Evolutionary conservation across 179 eudicot genomes (phyloP).

Genomic region (Silene noctiflora): DNA sequence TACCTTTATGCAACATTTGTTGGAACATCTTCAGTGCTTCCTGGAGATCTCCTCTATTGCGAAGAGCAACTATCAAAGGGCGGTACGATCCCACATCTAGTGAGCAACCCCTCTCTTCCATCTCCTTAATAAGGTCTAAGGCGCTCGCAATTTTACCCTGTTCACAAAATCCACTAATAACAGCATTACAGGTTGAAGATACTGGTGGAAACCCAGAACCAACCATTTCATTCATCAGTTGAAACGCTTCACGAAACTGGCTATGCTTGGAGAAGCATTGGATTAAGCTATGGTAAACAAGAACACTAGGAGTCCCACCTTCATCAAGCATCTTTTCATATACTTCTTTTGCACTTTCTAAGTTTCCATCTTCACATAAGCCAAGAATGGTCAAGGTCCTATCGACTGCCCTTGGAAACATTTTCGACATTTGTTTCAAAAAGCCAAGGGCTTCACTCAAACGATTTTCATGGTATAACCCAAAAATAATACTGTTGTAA

Average conservation of each 20-base stretch:
- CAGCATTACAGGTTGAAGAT: constrained; percentile 47
- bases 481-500: constrained; percentile 71
- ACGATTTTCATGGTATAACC: constrained; percentile 52
- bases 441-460: constrained; percentile 51
- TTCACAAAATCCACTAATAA: constrained; percentile 53
- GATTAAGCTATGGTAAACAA: constrained; percentile 61
- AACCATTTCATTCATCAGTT: constrained; percentile 70
- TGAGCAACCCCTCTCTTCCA: constrained; percentile 48
- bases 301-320: constrained; percentile 63
- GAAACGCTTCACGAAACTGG: constrained; percentile 52
- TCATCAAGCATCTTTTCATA: constrained; percentile 55
- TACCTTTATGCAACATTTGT: constrained; percentile 56
- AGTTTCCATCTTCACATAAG: constrained; percentile 42
- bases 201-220: constrained; percentile 44
- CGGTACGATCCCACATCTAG: constrained; percentile 52
- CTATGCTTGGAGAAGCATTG: constrained; percentile 39
- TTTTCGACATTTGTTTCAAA: constrained; percentile 50
- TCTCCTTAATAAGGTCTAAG: constrained; percentile 53
- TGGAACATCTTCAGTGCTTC: constrained; percentile 40
- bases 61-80: constrained; percentile 45
- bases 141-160: constrained; percentile 57
- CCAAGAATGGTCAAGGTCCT: constrained; percentile 52
- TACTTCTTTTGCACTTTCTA: constrained; percentile 46
- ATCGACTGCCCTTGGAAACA: constrained; percentile 75
- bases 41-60: constrained; percentile 47